A percentile compares a stretch with the other conserved stretches of the same genome.
These are phyloP conservation scores for Marsdenia floribunda DNA, from an alignment of 257 asterid genomes.

Conservation along the genomic window DNA sequence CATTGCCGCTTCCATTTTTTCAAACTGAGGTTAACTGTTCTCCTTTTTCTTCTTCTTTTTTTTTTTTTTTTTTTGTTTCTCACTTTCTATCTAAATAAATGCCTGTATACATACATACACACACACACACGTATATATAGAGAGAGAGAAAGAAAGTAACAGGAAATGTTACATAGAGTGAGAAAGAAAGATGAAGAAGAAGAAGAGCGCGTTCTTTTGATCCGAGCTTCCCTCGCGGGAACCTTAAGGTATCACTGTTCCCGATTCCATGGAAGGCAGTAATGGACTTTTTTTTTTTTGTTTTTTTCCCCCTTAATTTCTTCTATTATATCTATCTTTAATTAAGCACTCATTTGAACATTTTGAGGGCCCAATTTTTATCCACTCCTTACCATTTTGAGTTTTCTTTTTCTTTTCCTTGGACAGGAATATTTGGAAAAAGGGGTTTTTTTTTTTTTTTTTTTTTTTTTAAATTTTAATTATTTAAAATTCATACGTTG, in stretches of 20 bases:
- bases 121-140: background rate
- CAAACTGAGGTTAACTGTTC: slow-evolving; percentile 5
- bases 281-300: background rate
- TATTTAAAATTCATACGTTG: too few relatives aligned
- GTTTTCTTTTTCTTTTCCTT: background rate
- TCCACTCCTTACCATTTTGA: background rate
- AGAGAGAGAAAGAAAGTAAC: slow-evolving; percentile 9
- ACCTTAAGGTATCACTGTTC: background rate
- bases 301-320: background rate
- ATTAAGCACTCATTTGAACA: background rate
- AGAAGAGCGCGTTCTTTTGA: slow-evolving; percentile 19
- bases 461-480: too few relatives aligned
- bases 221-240: slow-evolving; percentile 33
- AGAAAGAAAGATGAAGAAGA: background rate
- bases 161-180: background rate
- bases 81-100: background rate
- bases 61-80: too few relatives aligned
- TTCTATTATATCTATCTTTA: background rate
- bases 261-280: background rate
- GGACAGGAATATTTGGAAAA: background rate
- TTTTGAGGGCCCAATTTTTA: background rate
- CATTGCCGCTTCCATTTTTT: slow-evolving; percentile 72
- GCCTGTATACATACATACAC: background rate
- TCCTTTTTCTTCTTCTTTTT: background rate
- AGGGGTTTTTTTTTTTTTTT: too few relatives aligned